Percentiles rank a stretch among this genome's conserved stretches.
Conservation (phyloP, 352 stramenopile genomes). For the Pythium myriotylum region DNA sequence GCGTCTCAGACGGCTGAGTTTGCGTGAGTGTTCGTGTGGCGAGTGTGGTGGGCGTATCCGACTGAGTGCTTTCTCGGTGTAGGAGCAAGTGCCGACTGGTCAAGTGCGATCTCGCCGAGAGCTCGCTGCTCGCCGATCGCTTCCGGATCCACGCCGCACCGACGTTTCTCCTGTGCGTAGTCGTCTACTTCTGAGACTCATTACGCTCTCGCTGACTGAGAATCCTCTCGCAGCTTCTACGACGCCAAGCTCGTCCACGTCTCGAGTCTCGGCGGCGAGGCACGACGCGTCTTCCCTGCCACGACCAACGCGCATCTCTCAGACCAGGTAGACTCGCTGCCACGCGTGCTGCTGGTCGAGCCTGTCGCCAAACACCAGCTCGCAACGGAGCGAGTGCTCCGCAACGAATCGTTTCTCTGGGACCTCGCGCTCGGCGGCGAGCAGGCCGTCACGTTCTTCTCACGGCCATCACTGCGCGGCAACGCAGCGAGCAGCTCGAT, state of each 20-base stretch:
- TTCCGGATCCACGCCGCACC: constrained; percentile 72
- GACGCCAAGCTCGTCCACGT: constrained; percentile 55
- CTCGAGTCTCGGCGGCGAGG: constrained; percentile 57
- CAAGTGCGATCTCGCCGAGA: constrained; percentile 79
- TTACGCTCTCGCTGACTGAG: too few species aligned
- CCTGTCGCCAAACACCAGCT: constrained; percentile 59
- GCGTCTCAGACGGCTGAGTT: constrained; percentile 6
- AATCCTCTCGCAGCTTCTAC: constrained; percentile 72
- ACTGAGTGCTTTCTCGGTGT: background rate
- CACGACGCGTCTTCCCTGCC: constrained; percentile 50
- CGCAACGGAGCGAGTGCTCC: constrained; percentile 55
- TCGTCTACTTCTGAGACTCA: background rate
- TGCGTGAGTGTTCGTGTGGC: too few species aligned
- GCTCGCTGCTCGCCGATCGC: constrained; percentile 48
- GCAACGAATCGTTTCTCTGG: constrained; percentile 70
- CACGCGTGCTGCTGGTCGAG: constrained; percentile 64
- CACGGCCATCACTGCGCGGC: constrained; percentile 28
- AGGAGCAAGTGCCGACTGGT: constrained; percentile 55
- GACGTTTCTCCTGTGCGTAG: constrained; percentile 71
- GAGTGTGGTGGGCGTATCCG: too few species aligned
- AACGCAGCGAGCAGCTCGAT: background rate
- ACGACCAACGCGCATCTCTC: constrained; percentile 68
- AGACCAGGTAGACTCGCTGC: constrained; percentile 54
- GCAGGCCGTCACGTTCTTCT: constrained; percentile 54
- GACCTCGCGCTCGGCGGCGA: constrained; percentile 64